Evolutionary conservation across 495 filamentous ascomycete species (phyloP), one percentile per base, ranked within the genome.

Genomic region (Penicillium subrubescens): DNA sequence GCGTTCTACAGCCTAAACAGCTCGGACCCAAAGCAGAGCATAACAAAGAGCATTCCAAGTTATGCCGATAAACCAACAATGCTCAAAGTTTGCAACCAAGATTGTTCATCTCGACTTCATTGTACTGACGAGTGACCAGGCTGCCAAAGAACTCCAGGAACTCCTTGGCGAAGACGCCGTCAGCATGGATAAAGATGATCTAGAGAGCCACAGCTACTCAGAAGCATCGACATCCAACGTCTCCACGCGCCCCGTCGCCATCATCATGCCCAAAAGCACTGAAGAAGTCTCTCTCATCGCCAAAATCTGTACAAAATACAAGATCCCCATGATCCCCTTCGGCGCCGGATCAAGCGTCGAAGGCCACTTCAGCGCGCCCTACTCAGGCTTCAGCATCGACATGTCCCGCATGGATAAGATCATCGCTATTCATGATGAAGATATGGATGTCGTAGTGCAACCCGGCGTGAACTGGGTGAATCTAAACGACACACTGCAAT

Each of bases 391-490:
- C 71, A 92, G 87, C 62, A 91, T 97, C 41, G 93, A 97, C 71
- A 96, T 97, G 70, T 86, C 87, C 23, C 85, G 81, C 68, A 97
- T 97, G 94, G 87, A 95, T 71, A 82, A 89, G 65, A 90, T 96
- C 33, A 44, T 97, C 29, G 80, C 87, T 43, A 81, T 97, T 53
- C 89, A 96, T 73, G 87, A 90, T 52, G 89, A 90, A 4, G 93
- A 97, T 74, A 90, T 97, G 89, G 94, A 97, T 71, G 81, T 96
- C 61, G 89, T 95, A 5, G 92, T 97, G 8, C 94, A 97, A 70
- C 94, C 94, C 2, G 88, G 87, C 14, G 90, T 97, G 41, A 87
- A 89, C 15, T 97, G 92, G 92, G 92, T 94, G 86, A 84, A 89
- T 53, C 77, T 97, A 46, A 97, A 97, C 71, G 86, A 90, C 63